These are phyloP conservation scores for Endotrypanum monterogeii DNA, from an alignment of 208 protist species.

Conservation along the genomic window DNA sequence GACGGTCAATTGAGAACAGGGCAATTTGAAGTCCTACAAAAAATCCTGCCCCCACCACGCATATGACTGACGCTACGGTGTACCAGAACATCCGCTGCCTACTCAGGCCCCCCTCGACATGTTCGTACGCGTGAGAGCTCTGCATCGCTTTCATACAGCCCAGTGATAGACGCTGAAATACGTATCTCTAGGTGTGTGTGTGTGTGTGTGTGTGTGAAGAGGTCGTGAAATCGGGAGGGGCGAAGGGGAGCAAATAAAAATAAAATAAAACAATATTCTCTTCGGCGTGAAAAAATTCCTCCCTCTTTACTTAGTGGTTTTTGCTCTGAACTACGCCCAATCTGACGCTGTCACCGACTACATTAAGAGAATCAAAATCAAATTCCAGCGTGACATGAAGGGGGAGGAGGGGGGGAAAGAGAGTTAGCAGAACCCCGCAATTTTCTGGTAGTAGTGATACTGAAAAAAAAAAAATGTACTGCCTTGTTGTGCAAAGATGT, in stretches of 20 bases:
- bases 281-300: too few relatives aligned
- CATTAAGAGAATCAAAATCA: too few relatives aligned
- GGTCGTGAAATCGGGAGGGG: not conserved
- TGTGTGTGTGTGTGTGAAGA: not conserved
- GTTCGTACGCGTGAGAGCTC: not conserved
- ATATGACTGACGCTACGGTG: conserved; percentile 32
- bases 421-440: too few relatives aligned
- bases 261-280: not conserved
- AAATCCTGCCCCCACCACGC: conserved; percentile 45
- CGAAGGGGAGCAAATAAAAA: not conserved
- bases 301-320: too few relatives aligned
- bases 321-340: too few relatives aligned
- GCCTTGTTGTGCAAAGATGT: not conserved
- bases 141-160: conserved; percentile 8
- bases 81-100: conserved; percentile 33
- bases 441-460: too few relatives aligned
- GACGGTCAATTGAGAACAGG: conserved; percentile 72
- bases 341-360: too few relatives aligned
- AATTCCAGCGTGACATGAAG: too few relatives aligned
- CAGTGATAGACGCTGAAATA: not conserved
- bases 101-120: conserved; percentile 23
- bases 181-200: not conserved
- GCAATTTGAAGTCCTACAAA: conserved; percentile 68
- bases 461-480: not conserved
- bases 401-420: too few relatives aligned